Conservation (phyloP, 345 rosid species). For the Bruguiera parviflora region DNA sequence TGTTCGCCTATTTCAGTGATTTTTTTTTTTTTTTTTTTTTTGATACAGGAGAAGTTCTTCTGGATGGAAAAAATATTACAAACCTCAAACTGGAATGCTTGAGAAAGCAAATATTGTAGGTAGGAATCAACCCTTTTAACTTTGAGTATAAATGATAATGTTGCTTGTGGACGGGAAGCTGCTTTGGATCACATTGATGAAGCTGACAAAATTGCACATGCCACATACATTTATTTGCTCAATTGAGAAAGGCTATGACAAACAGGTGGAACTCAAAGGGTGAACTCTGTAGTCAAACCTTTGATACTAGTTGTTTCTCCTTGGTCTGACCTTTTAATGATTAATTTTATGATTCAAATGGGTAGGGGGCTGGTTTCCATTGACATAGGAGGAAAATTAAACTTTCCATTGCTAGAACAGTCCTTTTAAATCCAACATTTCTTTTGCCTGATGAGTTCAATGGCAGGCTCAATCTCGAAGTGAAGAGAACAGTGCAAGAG, state of each 20-base stretch:
- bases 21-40: no score
- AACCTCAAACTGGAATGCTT: conserved; percentile 84
- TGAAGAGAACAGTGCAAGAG: conserved; percentile 88
- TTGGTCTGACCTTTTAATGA: conserved; percentile 1
- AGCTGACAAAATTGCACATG: conserved; percentile 92
- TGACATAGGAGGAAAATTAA: conserved; percentile 90
- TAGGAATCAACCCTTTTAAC: conserved; percentile 94
- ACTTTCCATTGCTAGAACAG: conserved; percentile 94
- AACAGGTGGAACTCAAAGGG: conserved; percentile 48
- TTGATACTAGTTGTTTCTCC: not conserved
- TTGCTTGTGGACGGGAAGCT: conserved; percentile 82
- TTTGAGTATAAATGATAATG: conserved; percentile 81
- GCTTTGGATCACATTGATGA: conserved; percentile 83
- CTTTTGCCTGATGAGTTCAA: conserved; percentile 97
- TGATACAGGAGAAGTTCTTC: conserved; percentile 95
- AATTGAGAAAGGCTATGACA: conserved; percentile 81
- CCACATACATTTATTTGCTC: conserved; percentile 84
- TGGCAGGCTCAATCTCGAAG: conserved; percentile 94
- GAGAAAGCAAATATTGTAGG: conserved; percentile 90
- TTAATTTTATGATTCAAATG: conserved; percentile 50
- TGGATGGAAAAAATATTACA: conserved; percentile 93
- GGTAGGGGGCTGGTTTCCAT: conserved; percentile 84
- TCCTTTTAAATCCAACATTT: conserved; percentile 78
- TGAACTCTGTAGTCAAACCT: conserved; percentile 6
- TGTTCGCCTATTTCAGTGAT: conserved; percentile 12